Percentiles rank a stretch among this genome's conserved stretches.
Conservation (phyloP, 371 early-diverging fungal species). For the Circinella umbellata region DNA sequence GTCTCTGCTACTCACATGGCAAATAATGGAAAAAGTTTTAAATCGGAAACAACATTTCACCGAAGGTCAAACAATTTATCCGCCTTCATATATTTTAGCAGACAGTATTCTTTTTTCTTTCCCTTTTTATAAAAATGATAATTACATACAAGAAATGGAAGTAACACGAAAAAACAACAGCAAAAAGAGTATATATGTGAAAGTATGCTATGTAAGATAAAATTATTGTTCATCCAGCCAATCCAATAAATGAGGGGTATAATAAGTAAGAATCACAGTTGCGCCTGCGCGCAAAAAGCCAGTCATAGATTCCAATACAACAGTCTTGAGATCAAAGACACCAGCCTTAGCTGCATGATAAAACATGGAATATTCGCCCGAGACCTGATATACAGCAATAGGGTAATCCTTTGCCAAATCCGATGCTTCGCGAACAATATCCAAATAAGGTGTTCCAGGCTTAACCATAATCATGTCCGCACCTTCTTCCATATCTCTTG, state of each 20-base stretch:
- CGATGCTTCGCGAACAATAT: slow-evolving; percentile 91
- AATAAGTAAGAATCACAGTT: slow-evolving; percentile 91
- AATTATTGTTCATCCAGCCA: slow-evolving; percentile 72
- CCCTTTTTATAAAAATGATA: no score
- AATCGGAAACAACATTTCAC: slow-evolving; percentile 8
- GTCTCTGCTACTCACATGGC: background rate
- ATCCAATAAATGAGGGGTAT: slow-evolving; percentile 89
- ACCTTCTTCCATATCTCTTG: slow-evolving; percentile 91
- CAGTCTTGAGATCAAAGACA: slow-evolving; percentile 84
- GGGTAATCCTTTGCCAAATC: slow-evolving; percentile 74
- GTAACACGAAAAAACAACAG: no score
- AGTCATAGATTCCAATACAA: slow-evolving; percentile 86
- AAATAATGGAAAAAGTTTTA: slow-evolving; percentile 3
- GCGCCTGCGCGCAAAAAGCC: slow-evolving; percentile 91
- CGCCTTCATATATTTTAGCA: slow-evolving; percentile 3
- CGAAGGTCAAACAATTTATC: background rate
- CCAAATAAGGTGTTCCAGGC: slow-evolving; percentile 95
- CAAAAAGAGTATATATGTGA: no score
- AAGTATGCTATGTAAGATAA: no score
- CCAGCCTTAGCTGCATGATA: slow-evolving; percentile 88
- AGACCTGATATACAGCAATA: slow-evolving; percentile 91
- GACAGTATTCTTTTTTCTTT: no score
- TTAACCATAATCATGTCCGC: slow-evolving; percentile 98
- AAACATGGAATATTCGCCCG: slow-evolving; percentile 95
- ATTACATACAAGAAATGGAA: no score